phyloP scores from a whole-genome alignment of 1,139 yeast genomes.

The Lodderomyces margitis region DNA sequence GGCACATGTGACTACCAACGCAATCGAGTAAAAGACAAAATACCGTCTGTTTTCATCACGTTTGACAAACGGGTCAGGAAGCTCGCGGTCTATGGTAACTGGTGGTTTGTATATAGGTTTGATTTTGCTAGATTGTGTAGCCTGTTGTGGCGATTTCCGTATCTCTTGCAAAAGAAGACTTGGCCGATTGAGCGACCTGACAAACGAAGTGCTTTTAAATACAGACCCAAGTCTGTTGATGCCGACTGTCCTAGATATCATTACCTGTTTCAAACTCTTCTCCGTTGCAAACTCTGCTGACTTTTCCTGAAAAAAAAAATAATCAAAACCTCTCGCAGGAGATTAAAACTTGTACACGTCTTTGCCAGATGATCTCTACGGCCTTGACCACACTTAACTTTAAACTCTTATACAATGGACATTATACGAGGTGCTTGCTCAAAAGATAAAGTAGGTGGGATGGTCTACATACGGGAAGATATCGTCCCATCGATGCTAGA shows the following conservation, averaged over 20 bases:
- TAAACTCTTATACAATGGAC: constrained; percentile 22
- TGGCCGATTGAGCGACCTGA: not conserved
- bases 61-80: constrained; percentile 73
- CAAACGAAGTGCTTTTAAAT: not conserved
- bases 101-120: constrained; percentile 9
- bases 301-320: not conserved
- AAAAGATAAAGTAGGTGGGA: constrained; percentile 65
- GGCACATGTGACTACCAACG: constrained; percentile 64
- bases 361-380: too few relatives aligned
- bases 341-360: too few relatives aligned
- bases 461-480: constrained; percentile 65
- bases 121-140: not conserved
- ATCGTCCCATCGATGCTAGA: constrained; percentile 59
- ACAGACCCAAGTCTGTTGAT: not conserved
- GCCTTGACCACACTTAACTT: not conserved
- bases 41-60: constrained; percentile 50
- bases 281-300: not conserved
- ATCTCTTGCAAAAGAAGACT: not conserved
- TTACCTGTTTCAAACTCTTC: not conserved
- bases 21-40: constrained; percentile 59
- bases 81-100: constrained; percentile 60
- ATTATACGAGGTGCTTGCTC: constrained; percentile 63
- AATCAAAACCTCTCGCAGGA: too few relatives aligned
- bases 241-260: not conserved
- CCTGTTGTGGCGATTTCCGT: constrained; percentile 1